Evolutionary conservation across 2,329 filamentous ascomycete genomes (phyloP).

Genomic region (Colletotrichum euphorbiae): DNA sequence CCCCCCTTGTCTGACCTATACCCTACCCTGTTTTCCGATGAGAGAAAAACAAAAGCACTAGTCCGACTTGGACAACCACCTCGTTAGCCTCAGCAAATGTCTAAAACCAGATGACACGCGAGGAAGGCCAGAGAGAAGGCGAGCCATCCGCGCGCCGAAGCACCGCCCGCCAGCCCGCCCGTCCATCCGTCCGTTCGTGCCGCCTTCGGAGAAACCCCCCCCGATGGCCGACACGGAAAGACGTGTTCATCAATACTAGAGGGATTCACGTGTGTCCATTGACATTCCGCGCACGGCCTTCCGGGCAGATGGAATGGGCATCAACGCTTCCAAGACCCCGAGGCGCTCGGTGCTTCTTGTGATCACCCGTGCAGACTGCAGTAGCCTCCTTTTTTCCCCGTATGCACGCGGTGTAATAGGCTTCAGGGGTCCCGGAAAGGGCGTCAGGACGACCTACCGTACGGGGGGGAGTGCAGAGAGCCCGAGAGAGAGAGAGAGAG

Average conservation of each 20-base stretch:
- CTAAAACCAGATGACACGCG: constrained; percentile 9
- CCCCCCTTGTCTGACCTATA: not conserved
- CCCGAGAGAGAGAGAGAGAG: not conserved
- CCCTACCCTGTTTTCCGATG: not conserved
- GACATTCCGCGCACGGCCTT: not conserved
- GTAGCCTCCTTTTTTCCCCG: not conserved
- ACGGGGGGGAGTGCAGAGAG: too few relatives aligned
- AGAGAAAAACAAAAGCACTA: constrained; percentile 11
- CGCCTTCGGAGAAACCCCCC: not conserved
- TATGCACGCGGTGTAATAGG: constrained; percentile 27
- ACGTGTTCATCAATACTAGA: too few relatives aligned
- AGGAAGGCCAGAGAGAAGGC: not conserved
- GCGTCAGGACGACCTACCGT: too few relatives aligned
- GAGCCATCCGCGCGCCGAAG: too few relatives aligned
- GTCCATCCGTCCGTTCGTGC: not conserved
- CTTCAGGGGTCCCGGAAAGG: not conserved
- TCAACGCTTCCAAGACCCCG: not conserved
- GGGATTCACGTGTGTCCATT: too few relatives aligned
- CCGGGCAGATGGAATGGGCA: not conserved
- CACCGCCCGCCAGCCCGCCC: too few relatives aligned
- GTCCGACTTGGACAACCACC: constrained; percentile 35
- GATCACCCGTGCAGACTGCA: constrained; percentile 8
- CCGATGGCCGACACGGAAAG: not conserved
- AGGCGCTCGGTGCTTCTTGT: constrained; percentile 10
- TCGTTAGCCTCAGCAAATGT: constrained; percentile 26